Conservation (phyloP, 495 filamentous ascomycete species). For the Talaromyces nanjingensis region DNA sequence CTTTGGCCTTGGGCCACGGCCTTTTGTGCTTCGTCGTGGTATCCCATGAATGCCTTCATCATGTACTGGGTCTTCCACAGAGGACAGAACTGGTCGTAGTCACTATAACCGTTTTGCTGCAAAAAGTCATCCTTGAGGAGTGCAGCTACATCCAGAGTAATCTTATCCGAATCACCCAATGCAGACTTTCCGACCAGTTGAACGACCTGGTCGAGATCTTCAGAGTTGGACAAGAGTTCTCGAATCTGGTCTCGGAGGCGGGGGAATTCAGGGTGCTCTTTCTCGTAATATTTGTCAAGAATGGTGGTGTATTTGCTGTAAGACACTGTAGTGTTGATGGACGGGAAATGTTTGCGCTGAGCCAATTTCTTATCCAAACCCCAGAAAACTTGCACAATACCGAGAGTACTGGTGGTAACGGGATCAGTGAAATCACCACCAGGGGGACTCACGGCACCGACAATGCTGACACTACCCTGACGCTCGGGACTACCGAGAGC, state of each 20-base stretch:
- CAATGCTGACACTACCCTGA: constrained; percentile 89
- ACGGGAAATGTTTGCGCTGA: constrained; percentile 98
- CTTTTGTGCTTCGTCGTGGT: constrained; percentile 96
- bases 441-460: constrained; percentile 93
- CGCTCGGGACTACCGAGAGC: constrained; percentile 83
- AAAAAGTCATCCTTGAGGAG: constrained; percentile 98
- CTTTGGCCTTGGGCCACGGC: constrained; percentile 80
- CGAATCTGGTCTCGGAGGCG: constrained; percentile 84
- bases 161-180: constrained; percentile 95
- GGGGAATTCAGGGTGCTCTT: constrained; percentile 90
- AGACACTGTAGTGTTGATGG: constrained; percentile 89
- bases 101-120: constrained; percentile 98
- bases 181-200: constrained; percentile 97
- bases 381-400: constrained; percentile 99
- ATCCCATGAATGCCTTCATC: constrained; percentile 99
- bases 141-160: constrained; percentile 86
- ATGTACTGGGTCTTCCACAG: constrained; percentile 99
- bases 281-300: constrained; percentile 88
- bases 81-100: constrained; percentile 98
- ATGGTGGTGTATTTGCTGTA: constrained; percentile 94
- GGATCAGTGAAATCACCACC: constrained; percentile 99
- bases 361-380: constrained; percentile 99
- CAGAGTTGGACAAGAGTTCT: constrained; percentile 86
- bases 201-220: constrained; percentile 97
- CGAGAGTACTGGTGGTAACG: constrained; percentile 86